Percentiles rank a stretch among this genome's conserved stretches.
Conservation (phyloP, 2,329 filamentous ascomycete genomes). For the Colletotrichum sansevieriae region DNA sequence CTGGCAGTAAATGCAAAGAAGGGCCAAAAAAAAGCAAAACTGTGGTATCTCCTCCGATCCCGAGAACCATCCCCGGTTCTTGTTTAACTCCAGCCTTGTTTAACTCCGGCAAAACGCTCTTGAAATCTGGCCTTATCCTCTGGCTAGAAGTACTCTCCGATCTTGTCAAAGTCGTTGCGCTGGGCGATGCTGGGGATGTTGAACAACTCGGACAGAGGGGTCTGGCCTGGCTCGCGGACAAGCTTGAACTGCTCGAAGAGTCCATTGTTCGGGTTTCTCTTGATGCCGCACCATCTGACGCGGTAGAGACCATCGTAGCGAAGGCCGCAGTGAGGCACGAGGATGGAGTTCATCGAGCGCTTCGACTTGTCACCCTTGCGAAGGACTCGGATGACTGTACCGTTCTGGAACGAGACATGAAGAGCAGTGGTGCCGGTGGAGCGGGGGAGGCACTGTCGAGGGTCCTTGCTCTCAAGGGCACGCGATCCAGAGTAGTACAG, state of each 20-base stretch:
- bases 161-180: background rate
- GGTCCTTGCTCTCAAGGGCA: constrained; percentile 40
- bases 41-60: too few relatives aligned
- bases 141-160: background rate
- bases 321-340: constrained; percentile 46
- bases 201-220: background rate
- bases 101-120: too few relatives aligned
- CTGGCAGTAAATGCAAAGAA: too few relatives aligned
- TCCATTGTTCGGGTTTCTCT: constrained; percentile 43
- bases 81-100: too few relatives aligned
- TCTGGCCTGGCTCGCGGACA: constrained; percentile 35
- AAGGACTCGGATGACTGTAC: constrained; percentile 48
- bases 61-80: too few relatives aligned
- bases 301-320: constrained; percentile 54
- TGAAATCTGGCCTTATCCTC: too few relatives aligned
- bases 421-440: constrained; percentile 44
- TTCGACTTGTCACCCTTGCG: constrained; percentile 42
- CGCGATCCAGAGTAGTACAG: constrained; percentile 46
- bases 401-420: constrained; percentile 32
- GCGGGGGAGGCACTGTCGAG: background rate
- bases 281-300: constrained; percentile 35
- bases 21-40: too few relatives aligned
- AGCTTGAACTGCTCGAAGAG: constrained; percentile 39
- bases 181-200: background rate
- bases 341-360: constrained; percentile 29